Percentiles rank a stretch among this genome's conserved stretches.
Conservation (phyloP, 1,139 yeast genomes). For the Saccharomycopsis crataegensis region DNA sequence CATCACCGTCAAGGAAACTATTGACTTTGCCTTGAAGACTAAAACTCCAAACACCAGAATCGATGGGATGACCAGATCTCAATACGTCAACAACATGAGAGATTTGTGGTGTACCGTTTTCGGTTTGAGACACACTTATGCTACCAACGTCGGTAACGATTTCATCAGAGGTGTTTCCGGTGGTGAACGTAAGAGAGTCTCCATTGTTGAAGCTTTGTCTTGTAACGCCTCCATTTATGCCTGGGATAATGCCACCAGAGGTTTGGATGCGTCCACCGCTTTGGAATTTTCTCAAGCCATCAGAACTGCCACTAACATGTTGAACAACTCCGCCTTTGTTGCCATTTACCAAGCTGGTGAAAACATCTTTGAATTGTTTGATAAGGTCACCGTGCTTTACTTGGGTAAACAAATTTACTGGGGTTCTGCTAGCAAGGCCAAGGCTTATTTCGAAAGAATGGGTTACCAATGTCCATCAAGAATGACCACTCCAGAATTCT, state of each 20-base stretch:
- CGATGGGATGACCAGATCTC: conserved; percentile 40
- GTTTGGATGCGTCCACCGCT: conserved; percentile 69
- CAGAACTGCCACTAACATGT: conserved; percentile 50
- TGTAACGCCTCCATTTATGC: conserved; percentile 51
- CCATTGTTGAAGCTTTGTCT: conserved; percentile 56
- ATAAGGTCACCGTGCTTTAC: conserved; percentile 57
- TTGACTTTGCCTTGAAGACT: conserved; percentile 51
- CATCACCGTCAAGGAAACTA: conserved; percentile 55
- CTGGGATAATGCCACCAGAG: conserved; percentile 79
- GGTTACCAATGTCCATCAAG: conserved; percentile 56
- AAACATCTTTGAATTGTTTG: conserved; percentile 53
- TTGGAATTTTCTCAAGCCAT: conserved; percentile 57
- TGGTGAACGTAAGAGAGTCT: conserved; percentile 58
- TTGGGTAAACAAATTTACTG: conserved; percentile 52
- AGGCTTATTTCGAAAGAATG: conserved; percentile 48
- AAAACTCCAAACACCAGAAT: conserved; percentile 51
- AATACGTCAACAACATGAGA: conserved; percentile 41
- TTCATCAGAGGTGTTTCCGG: conserved; percentile 59
- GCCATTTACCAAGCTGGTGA: conserved; percentile 67
- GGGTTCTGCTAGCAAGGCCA: conserved; percentile 49
- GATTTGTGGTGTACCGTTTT: conserved; percentile 49
- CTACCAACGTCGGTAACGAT: conserved; percentile 55
- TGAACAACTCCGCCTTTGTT: conserved; percentile 51
- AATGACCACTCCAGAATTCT: conserved; percentile 59
- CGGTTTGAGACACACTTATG: conserved; percentile 49